Evolutionary conservation across 208 protist genomes (phyloP).

Genomic region (Acanthamoeba healyi): DNA sequence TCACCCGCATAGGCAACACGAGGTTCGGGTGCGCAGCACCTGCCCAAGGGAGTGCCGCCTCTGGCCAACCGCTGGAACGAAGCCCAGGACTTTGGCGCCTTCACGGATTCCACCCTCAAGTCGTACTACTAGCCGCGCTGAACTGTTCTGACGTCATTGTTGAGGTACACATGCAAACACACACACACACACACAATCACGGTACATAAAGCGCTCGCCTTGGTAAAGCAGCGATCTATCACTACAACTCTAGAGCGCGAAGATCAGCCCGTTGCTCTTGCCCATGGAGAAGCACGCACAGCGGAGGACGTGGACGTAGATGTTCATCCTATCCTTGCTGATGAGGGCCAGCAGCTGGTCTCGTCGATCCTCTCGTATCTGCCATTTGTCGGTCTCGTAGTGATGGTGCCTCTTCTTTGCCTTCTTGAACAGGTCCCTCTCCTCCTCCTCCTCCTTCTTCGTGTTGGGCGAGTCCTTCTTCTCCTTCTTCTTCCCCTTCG

Average conservation of each 20-base stretch:
- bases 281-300: background rate
- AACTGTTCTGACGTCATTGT: no score
- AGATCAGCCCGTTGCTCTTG: no score
- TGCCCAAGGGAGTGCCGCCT: constrained; percentile 39
- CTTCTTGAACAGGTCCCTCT: constrained; percentile 12
- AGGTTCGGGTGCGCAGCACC: constrained; percentile 15
- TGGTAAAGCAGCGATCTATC: no score
- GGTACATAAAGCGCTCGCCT: no score
- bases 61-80: constrained; percentile 21
- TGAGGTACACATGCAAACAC: no score
- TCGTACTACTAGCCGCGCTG: constrained; percentile 12
- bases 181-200: background rate
- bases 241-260: no score
- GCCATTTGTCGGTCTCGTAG: background rate
- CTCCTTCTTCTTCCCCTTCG: background rate
- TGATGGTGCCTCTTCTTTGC: background rate
- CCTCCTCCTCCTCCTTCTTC: background rate
- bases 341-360: background rate
- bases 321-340: background rate
- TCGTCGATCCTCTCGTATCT: background rate
- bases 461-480: background rate
- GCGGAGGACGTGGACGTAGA: background rate
- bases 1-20: background rate
- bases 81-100: constrained; percentile 11
- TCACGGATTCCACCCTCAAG: background rate